Percentiles rank a stretch among this genome's conserved stretches.
phyloP scores from a whole-genome alignment of 2,329 filamentous ascomycete species.

The Sarocladiaceae sp. region DNA sequence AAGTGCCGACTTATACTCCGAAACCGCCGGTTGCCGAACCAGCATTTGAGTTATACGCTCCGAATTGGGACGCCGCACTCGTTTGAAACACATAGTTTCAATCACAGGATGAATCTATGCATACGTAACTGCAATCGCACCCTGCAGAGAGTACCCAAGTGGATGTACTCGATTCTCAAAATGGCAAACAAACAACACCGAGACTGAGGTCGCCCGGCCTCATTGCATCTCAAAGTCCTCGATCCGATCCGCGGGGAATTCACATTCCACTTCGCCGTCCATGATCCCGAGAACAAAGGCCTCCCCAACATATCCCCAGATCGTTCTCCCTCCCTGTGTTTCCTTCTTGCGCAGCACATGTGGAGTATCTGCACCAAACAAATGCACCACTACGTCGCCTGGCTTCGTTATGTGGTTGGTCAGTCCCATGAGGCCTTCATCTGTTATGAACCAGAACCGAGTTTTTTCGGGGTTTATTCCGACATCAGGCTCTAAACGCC shows the following conservation, averaged over 20 bases:
- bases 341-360: neutral
- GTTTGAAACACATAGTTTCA: no score
- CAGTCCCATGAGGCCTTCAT: neutral
- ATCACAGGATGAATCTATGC: no score
- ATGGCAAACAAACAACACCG: no score
- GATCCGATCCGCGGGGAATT: neutral
- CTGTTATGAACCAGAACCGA: neutral
- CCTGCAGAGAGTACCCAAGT: no score
- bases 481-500: neutral
- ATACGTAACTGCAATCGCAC: no score
- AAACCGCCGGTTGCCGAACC: no score
- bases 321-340: neutral
- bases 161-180: no score
- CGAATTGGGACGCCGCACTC: no score
- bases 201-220: neutral
- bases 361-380: neutral
- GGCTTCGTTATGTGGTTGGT: neutral
- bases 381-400: neutral
- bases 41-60: no score
- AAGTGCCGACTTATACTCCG: no score
- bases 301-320: neutral
- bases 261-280: neutral
- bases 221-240: neutral
- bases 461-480: neutral
- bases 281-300: neutral